These are phyloP conservation scores for Brettanomyces bruxellensis DNA, from an alignment of 805 yeast species.

Conservation along the genomic window DNA sequence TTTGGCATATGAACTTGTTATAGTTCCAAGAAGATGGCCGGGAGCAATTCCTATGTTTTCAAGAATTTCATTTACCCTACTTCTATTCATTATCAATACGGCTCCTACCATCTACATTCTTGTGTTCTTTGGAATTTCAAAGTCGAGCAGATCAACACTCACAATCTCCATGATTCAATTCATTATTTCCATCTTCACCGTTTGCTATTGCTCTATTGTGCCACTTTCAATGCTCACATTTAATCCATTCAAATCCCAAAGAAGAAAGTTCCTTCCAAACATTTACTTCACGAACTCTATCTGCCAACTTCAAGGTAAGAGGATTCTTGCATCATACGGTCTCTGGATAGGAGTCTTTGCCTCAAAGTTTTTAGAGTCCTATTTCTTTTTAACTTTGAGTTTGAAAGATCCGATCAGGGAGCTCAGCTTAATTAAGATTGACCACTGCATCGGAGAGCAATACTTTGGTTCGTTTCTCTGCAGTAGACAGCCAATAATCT, in stretches of 20 bases:
- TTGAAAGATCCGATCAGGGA: conserved; percentile 68
- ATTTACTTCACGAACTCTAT: conserved; percentile 53
- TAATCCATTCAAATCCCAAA: conserved; percentile 23
- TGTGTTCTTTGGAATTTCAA: conserved; percentile 26
- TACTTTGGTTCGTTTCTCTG: conserved; percentile 48
- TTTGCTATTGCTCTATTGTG: conserved; percentile 47
- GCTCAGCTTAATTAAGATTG: conserved; percentile 44
- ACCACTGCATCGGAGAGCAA: conserved; percentile 53
- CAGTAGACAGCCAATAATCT: conserved; percentile 43
- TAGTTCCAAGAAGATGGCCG: conserved; percentile 66
- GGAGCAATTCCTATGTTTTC: conserved; percentile 55
- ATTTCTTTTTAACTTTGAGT: conserved; percentile 67
- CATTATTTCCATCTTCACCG: conserved; percentile 41
- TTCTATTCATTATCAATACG: conserved; percentile 35
- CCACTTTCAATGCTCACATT: conserved; percentile 54
- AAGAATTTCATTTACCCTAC: conserved; percentile 34
- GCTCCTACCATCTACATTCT: conserved; percentile 49
- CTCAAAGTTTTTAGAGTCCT: conserved; percentile 68
- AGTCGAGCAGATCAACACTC: conserved; percentile 26
- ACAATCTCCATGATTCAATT: conserved; percentile 48
- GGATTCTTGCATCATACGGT: conserved; percentile 53
- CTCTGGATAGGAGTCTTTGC: conserved; percentile 61
- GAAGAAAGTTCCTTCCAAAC: conserved; percentile 43
- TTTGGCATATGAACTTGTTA: conserved; percentile 44
- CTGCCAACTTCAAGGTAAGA: conserved; percentile 42